A percentile compares a stretch with the other conserved stretches of the same genome.
phyloP scores from a whole-genome alignment of 2,329 filamentous ascomycete genomes.

The Stagonosporopsis vannaccii region DNA sequence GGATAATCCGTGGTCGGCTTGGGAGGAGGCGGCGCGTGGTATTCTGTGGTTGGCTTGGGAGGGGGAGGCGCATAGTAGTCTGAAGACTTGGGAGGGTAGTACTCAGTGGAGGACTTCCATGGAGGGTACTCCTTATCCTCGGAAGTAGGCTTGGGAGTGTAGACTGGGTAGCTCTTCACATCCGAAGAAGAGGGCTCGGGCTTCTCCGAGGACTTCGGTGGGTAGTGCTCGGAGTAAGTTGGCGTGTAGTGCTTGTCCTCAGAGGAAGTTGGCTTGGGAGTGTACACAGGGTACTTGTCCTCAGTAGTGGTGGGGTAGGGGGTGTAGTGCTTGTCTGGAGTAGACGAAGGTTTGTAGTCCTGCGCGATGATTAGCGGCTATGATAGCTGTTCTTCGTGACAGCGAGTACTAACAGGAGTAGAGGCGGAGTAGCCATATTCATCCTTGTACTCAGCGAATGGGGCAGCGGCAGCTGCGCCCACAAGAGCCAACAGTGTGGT shows the following conservation, averaged over 20 bases:
- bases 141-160: conserved; percentile 1
- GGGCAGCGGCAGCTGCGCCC: conserved; percentile 38
- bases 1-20: conserved; percentile 1
- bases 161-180: conserved; percentile 6
- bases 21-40: neutral
- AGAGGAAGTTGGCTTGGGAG: neutral
- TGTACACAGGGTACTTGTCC: neutral
- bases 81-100: neutral
- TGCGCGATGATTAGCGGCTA: neutral
- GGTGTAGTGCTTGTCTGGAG: conserved; percentile 2
- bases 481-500: conserved; percentile 42
- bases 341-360: conserved; percentile 3
- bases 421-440: conserved; percentile 12
- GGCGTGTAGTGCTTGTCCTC: conserved; percentile 7
- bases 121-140: conserved; percentile 4
- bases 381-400: neutral
- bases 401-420: conserved; percentile 1
- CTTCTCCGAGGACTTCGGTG: neutral
- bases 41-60: neutral
- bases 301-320: neutral
- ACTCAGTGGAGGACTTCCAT: neutral
- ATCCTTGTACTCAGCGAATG: conserved; percentile 16
- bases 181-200: neutral
- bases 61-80: neutral
- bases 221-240: conserved; percentile 5